Percentiles rank a stretch among this genome's conserved stretches.
Conservation (phyloP, 2,329 filamentous ascomycete genomes). For the Ophiostoma montium region DNA sequence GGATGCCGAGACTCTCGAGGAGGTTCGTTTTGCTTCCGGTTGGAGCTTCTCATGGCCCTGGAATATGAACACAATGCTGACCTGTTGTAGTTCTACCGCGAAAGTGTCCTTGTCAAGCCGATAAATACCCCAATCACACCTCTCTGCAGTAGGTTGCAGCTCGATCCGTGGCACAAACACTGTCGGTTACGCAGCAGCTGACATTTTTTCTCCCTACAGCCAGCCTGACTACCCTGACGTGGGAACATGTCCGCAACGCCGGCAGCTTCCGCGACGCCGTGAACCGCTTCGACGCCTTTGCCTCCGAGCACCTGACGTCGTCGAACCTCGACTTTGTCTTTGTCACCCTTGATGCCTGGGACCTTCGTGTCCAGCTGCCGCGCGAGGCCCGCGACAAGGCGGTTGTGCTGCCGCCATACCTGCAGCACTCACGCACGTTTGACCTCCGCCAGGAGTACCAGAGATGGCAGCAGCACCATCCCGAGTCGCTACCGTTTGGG, state of each 20-base stretch:
- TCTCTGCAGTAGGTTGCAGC: slow-evolving; percentile 77
- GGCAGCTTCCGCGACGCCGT: slow-evolving; percentile 96
- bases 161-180: background rate
- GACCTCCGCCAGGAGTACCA: slow-evolving; percentile 96
- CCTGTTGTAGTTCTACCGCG: slow-evolving; percentile 62
- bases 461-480: slow-evolving; percentile 96
- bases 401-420: slow-evolving; percentile 87
- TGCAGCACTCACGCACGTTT: slow-evolving; percentile 95
- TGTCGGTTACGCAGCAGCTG: background rate
- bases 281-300: slow-evolving; percentile 86
- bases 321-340: slow-evolving; percentile 97
- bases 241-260: slow-evolving; percentile 97
- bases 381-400: slow-evolving; percentile 97
- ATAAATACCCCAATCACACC: slow-evolving; percentile 98
- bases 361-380: slow-evolving; percentile 91
- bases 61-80: background rate
- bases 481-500: slow-evolving; percentile 91
- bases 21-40: slow-evolving; percentile 41
- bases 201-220: slow-evolving; percentile 36
- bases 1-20: slow-evolving; percentile 80
- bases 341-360: slow-evolving; percentile 96
- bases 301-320: slow-evolving; percentile 75
- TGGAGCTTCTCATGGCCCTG: too few relatives aligned
- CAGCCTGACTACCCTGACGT: slow-evolving; percentile 92
- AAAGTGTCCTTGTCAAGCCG: slow-evolving; percentile 93